Base-by-base conservation (phyloP, 768 basidiomycete species). In the Pleurotus sapidus region DNA sequence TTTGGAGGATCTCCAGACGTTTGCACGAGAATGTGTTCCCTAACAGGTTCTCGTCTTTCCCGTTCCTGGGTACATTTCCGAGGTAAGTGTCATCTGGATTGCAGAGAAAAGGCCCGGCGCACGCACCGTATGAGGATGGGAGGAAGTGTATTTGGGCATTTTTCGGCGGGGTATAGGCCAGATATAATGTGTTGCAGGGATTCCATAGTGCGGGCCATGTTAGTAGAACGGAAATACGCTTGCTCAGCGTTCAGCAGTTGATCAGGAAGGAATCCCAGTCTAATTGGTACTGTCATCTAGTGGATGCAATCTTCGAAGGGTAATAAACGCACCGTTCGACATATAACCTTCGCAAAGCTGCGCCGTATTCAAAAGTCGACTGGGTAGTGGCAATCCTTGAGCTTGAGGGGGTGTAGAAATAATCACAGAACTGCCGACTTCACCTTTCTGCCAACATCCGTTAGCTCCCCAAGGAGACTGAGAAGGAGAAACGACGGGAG, bases 181-280 rank as follows among this genome's bases (percentile, higher is more conserved):
- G 84, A 77, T n/a, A 89, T 74, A 37, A 92, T 75, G 60, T 93
- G 84, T 61, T 88, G 85, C 15, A 91, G 70, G 0, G 86, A 86
- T 62, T 92, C 88, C 14, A 86, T 84, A 4, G 90, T 92, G 34
- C 91, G 77, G 0, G 89, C 82, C 68, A 93, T 83, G 64, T 89
- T 88, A 2, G 91, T 93, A 14, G 83, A 87, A 47, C 88, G 76
- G 61, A 90, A 87, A 67, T 89, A 90, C 23, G 77, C 76, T 51
- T 77, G 70, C 9, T 73, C 70, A 34, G 73, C 68, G 25, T 72
- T 71, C n/a, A 72, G 66, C 2, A 84, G 72, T 3, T 61, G 67
- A 56, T 84, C 75, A 0, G 89, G 83, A 15, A 91, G 75, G 65
- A 91, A 88, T 0, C 76, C 76, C 37, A 92, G 76, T 65, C 90